Percentiles rank a stretch among this genome's conserved stretches.
These are phyloP conservation scores for Pyrenophora seminiperda DNA, from an alignment of 2,329 filamentous ascomycete species.

Conservation along the genomic window DNA sequence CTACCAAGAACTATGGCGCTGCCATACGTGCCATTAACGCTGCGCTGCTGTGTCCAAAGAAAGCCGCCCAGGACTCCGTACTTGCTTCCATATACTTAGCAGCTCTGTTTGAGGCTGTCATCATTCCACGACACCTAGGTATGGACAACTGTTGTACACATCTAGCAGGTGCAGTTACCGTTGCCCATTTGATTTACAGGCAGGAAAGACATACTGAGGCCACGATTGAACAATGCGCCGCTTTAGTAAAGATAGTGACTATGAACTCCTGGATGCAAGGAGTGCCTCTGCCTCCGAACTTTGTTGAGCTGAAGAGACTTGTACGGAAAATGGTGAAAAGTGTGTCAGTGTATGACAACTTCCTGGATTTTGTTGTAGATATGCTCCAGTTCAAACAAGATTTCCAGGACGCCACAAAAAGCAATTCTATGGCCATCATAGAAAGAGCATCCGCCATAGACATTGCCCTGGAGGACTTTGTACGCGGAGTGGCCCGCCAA, in stretches of 20 bases:
- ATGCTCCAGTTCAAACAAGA: constrained; percentile 25
- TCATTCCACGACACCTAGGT: constrained; percentile 20
- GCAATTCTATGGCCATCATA: constrained; percentile 14
- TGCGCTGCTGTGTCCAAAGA: constrained; percentile 19
- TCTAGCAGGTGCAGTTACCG: constrained; percentile 33
- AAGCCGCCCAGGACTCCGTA: constrained; percentile 24
- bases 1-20: constrained; percentile 27
- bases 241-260: constrained; percentile 27
- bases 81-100: constrained; percentile 34
- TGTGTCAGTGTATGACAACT: constrained; percentile 16
- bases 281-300: constrained; percentile 24
- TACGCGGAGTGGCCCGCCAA: constrained; percentile 18
- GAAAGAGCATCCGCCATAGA: constrained; percentile 23
- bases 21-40: constrained; percentile 33
- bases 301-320: constrained; percentile 19
- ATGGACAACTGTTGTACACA: constrained; percentile 35
- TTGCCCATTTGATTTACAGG: constrained; percentile 31
- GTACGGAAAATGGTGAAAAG: constrained; percentile 11
- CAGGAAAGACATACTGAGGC: constrained; percentile 18
- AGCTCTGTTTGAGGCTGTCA: constrained; percentile 37
- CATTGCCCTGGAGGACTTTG: constrained; percentile 17
- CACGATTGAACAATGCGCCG: constrained; percentile 20
- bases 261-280: constrained; percentile 37
- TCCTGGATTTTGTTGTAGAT: constrained; percentile 26
- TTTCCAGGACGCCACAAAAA: constrained; percentile 3